Conservation (phyloP, 2,329 filamentous ascomycete genomes). For the Aspergillus puulaauensis region DNA sequence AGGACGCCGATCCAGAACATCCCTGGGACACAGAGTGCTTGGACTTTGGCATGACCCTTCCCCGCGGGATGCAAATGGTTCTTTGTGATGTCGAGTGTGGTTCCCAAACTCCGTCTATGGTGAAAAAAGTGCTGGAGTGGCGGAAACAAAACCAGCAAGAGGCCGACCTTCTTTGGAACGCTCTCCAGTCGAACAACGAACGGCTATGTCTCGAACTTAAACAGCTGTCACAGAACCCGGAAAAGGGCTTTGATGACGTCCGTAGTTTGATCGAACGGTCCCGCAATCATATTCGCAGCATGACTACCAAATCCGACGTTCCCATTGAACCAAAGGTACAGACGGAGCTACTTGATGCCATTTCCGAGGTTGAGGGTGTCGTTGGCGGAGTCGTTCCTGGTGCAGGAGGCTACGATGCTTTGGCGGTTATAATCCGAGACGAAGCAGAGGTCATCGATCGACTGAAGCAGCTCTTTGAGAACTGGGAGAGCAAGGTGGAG, state of each 20-base stretch:
- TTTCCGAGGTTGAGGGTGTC: conserved; percentile 71
- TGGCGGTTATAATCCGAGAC: conserved; percentile 76
- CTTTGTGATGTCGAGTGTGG: conserved; percentile 98
- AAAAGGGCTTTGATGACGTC: conserved; percentile 52
- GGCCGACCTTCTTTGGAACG: conserved; percentile 71
- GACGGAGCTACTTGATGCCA: conserved; percentile 77
- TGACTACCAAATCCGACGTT: conserved; percentile 72
- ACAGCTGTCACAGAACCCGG: conserved; percentile 46
- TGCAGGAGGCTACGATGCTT: conserved; percentile 89
- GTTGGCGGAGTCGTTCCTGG: conserved; percentile 91
- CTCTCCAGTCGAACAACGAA: conserved; percentile 73
- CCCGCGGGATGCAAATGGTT: conserved; percentile 70
- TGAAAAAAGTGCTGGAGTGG: conserved; percentile 87
- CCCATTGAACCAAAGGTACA: conserved; percentile 88
- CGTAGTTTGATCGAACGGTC: conserved; percentile 52
- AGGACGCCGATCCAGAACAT: conserved; percentile 51
- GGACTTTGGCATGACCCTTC: conserved; percentile 69
- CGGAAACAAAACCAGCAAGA: conserved; percentile 61
- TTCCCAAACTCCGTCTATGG: conserved; percentile 91
- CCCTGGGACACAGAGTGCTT: conserved; percentile 78
- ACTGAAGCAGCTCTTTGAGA: conserved; percentile 62
- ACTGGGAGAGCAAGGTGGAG: conserved; percentile 59
- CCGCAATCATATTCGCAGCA: conserved; percentile 65
- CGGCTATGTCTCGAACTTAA: conserved; percentile 65
- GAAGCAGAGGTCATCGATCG: conserved; percentile 61